These are phyloP conservation scores for Tieghemostelium lacteum DNA, from an alignment of 78 protist genomes.

Conservation along the genomic window DNA sequence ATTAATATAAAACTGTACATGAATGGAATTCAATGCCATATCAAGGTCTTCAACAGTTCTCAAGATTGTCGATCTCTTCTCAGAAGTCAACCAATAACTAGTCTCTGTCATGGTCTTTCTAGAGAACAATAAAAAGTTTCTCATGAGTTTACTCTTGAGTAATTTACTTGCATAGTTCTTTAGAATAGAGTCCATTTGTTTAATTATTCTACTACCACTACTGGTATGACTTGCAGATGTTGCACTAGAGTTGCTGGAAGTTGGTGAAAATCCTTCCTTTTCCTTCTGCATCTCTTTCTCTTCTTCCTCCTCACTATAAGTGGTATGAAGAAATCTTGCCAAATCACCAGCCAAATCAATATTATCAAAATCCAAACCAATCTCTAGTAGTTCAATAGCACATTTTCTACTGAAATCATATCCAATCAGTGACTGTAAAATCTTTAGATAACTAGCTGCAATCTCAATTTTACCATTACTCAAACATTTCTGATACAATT, in stretches of 20 bases:
- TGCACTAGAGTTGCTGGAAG: neutral
- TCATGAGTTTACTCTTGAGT: conserved; percentile 10
- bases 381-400: conserved; percentile 74
- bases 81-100: neutral
- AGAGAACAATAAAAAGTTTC: conserved; percentile 70
- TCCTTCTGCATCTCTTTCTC: neutral
- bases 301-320: conserved; percentile 6
- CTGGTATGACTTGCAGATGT: neutral
- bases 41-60: conserved; percentile 70
- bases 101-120: conserved; percentile 16
- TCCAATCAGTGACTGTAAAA: conserved; percentile 28
- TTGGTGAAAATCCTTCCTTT: neutral
- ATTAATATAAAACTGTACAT: conserved; percentile 67
- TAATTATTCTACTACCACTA: neutral
- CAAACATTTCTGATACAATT: conserved; percentile 50
- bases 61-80: conserved; percentile 44
- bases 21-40: conserved; percentile 71
- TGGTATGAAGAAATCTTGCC: conserved; percentile 72
- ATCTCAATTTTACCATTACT: conserved; percentile 68
- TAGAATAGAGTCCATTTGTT: conserved; percentile 26
- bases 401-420: conserved; percentile 33
- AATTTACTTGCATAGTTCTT: conserved; percentile 37
- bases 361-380: conserved; percentile 69
- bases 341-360: conserved; percentile 80
- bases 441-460: conserved; percentile 73